Conservation (phyloP, 106 monocot species). For the Dendrobium huoshanense region DNA sequence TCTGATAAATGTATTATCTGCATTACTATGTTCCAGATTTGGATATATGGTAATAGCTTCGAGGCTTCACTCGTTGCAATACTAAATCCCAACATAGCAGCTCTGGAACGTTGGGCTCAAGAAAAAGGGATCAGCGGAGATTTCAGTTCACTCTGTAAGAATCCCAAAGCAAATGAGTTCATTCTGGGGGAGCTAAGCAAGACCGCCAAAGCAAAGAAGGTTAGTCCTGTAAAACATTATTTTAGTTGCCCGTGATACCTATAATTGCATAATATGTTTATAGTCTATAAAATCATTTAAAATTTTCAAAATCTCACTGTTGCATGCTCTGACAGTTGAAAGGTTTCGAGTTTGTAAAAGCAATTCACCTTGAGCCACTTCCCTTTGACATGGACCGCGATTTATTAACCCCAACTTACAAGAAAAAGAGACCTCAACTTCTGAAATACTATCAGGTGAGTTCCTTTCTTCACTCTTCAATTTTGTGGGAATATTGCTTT, state of each 20-base stretch:
- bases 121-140: conserved; percentile 54
- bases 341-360: conserved; percentile 87
- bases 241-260: not conserved
- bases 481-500: not conserved
- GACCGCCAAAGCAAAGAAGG: conserved; percentile 72
- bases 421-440: conserved; percentile 93
- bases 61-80: conserved; percentile 79
- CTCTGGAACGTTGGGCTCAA: conserved; percentile 74
- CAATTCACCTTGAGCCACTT: conserved; percentile 77
- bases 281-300: not conserved
- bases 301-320: not conserved
- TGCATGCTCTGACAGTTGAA: conserved; percentile 44
- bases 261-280: not conserved
- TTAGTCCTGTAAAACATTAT: conserved; percentile 3
- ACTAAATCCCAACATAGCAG: conserved; percentile 61
- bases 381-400: conserved; percentile 94
- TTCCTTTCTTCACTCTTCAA: not conserved
- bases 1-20: not conserved
- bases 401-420: conserved; percentile 83
- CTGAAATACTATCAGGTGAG: conserved; percentile 88
- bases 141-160: conserved; percentile 58
- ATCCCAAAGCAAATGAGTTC: conserved; percentile 59
- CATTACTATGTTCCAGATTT: conserved; percentile 50
- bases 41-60: conserved; percentile 96
- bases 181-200: conserved; percentile 70